A percentile compares a stretch with the other conserved stretches of the same genome.
These are phyloP conservation scores for Salvia rosmarinus DNA, from an alignment of 257 asterid species.

Conservation along the genomic window DNA sequence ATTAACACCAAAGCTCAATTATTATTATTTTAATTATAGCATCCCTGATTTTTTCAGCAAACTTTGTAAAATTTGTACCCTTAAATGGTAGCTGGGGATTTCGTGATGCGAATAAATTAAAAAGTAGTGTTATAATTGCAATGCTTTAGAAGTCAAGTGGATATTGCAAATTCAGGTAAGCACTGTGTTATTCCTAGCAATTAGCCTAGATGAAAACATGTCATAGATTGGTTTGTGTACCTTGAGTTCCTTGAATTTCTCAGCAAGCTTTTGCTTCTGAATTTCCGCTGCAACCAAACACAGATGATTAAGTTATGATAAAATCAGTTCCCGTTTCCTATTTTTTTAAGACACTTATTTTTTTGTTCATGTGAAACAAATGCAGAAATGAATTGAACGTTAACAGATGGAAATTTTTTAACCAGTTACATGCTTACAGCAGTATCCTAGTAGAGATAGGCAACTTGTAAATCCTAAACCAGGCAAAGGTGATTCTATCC, in stretches of 20 bases:
- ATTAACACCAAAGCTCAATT: too few species aligned
- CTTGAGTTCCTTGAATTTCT: constrained; percentile 85
- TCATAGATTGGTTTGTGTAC: constrained; percentile 35
- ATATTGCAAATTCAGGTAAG: too few species aligned
- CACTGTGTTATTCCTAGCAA: too few species aligned
- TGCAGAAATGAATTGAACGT: background rate
- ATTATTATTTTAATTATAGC: too few species aligned
- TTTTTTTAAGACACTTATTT: background rate
- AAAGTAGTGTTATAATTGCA: too few species aligned
- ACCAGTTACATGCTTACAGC: background rate
- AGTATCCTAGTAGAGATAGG: background rate
- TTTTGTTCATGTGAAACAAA: background rate
- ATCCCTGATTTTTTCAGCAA: too few species aligned
- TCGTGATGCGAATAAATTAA: too few species aligned
- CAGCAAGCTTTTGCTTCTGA: constrained; percentile 63
- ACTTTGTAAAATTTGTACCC: too few species aligned
- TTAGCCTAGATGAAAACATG: background rate
- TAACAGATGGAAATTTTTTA: background rate
- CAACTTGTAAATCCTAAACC: background rate
- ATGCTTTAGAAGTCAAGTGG: too few species aligned
- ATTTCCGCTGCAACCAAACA: constrained; percentile 70
- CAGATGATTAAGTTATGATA: background rate
- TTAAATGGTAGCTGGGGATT: too few species aligned
- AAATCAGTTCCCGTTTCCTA: background rate
- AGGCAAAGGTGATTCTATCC: background rate